Evolutionary conservation across 179 eudicot species (phyloP), one percentile per base, ranked within the genome.

Genomic region (Camellia oleifera): DNA sequence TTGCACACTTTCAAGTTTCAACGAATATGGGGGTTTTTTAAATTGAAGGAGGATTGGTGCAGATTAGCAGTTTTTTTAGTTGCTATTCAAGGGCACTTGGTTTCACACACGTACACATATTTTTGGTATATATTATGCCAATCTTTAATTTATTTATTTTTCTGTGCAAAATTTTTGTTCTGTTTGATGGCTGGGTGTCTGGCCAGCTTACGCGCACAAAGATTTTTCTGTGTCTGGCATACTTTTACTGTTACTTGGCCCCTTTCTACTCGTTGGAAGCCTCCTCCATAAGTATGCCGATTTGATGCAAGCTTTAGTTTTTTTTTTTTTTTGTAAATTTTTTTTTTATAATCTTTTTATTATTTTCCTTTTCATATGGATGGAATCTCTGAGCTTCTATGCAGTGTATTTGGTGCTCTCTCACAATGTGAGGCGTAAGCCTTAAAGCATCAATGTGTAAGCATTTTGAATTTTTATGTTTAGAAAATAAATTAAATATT

Each of bases 341-440:
- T 44, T 10, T 45, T 15, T 12, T 15, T 67, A 15, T 67, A 15
- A 13, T 3, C 45, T 65, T 7, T 50, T 17, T 32, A 32, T 32
- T 32, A 32, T 32, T 50, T 71, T 18, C 17, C 73, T 26, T n/a
- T 48, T 71, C 7, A 11, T 48, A 50, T 44, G 53, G 72, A 44
- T 71, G 75, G 73, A 71, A 50, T 15, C 60, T 71, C 58, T 71
- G 75, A 48, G 75, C 58, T 70, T 18, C 32, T 46, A n/a, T 70
- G 17, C 53, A 69, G 17, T 69, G 26, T 46, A 17, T 15, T 69
- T 45, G n/a, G 73, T 48, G 40, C 11, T 70, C 17, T 50, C 14
- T 69, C 54, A 32, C 10, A 2, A 18, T 67, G 20, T 13, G 71
- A 32, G 40, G 40, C 40, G 2, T 32, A 32, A 32, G 40, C 40